These are phyloP conservation scores for Pyrenophora teres DNA, from an alignment of 2,329 filamentous ascomycete species.

Conservation along the genomic window DNA sequence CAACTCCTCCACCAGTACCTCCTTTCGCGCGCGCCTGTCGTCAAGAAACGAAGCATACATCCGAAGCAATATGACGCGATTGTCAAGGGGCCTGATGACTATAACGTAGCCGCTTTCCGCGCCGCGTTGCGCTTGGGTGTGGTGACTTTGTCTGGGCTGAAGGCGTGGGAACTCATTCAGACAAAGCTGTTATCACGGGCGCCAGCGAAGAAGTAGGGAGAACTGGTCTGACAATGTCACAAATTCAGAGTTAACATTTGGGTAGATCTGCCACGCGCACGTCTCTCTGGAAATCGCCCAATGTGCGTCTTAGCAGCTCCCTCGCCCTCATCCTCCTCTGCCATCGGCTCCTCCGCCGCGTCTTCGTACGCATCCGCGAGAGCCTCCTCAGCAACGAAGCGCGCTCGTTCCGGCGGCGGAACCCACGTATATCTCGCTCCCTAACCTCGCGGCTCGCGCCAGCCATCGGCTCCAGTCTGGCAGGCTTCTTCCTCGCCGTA, in stretches of 20 bases:
- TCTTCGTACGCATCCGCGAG: slow-evolving; percentile 77
- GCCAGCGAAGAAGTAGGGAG: slow-evolving; percentile 27
- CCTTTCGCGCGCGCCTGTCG: slow-evolving; percentile 69
- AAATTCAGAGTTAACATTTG: background rate
- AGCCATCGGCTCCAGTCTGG: slow-evolving; percentile 85
- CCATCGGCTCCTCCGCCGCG: slow-evolving; percentile 87
- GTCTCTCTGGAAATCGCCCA: slow-evolving; percentile 61
- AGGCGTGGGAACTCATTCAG: slow-evolving; percentile 53
- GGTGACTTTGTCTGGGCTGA: slow-evolving; percentile 50
- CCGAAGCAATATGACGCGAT: slow-evolving; percentile 59
- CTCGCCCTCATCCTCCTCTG: slow-evolving; percentile 84
- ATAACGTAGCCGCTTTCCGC: slow-evolving; percentile 55
- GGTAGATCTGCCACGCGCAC: slow-evolving; percentile 45
- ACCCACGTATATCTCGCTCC: slow-evolving; percentile 73
- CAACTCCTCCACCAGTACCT: slow-evolving; percentile 82
- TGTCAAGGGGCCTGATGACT: slow-evolving; percentile 53
- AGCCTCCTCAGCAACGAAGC: slow-evolving; percentile 82
- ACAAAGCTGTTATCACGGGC: slow-evolving; percentile 45
- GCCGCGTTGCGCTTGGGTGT: slow-evolving; percentile 53
- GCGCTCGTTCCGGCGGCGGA: slow-evolving; percentile 78
- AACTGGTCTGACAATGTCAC: background rate
- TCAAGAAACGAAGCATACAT: slow-evolving; percentile 59
- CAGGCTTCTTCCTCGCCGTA: slow-evolving; percentile 80
- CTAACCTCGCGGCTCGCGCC: slow-evolving; percentile 85
- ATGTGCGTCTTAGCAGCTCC: slow-evolving; percentile 78